Evolutionary conservation across 208 protist species (phyloP).

Genomic region (Spongospora subterranea): DNA sequence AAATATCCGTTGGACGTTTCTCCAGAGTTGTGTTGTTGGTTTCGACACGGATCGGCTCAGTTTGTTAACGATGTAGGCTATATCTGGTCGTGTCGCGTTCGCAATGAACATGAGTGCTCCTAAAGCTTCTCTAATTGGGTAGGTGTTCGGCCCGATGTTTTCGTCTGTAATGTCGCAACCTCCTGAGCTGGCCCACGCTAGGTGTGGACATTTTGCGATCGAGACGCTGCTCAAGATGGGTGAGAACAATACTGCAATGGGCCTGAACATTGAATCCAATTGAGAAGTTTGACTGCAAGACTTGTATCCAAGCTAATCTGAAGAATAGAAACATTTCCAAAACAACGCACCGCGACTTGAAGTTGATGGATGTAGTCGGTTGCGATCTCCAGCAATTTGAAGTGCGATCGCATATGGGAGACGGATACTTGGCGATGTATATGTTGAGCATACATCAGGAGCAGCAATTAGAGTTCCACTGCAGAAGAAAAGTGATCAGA

Average conservation of each 20-base stretch:
- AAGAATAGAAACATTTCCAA: neutral
- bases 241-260: neutral
- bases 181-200: neutral
- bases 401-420: neutral
- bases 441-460: neutral
- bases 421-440: neutral
- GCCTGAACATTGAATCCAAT: neutral
- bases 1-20: neutral
- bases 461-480: neutral
- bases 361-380: neutral
- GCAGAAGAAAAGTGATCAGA: neutral
- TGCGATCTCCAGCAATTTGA: neutral
- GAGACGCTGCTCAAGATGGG: neutral
- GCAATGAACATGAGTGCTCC: neutral
- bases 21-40: neutral
- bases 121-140: neutral
- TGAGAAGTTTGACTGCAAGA: neutral
- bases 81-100: neutral
- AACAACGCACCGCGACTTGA: neutral
- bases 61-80: neutral
- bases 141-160: neutral
- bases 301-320: conserved; percentile 23
- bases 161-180: neutral
- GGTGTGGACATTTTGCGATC: neutral
- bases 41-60: neutral